These are phyloP conservation scores for Amanita inopinata DNA, from an alignment of 768 basidiomycete species.

Conservation along the genomic window DNA sequence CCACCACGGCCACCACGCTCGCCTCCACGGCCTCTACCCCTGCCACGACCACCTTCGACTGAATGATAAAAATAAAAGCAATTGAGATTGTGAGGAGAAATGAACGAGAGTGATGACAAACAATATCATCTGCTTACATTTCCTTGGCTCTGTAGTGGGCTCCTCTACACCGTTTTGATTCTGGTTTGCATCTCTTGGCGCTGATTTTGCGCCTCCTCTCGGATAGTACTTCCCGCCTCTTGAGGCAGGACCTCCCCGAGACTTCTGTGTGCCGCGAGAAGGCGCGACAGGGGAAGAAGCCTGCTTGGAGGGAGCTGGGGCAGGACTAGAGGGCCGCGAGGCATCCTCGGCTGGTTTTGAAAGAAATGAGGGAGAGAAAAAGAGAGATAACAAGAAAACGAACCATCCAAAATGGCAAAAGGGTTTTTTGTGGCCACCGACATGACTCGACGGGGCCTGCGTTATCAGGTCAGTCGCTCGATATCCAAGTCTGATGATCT, in stretches of 20 bases:
- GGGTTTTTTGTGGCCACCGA: conserved; percentile 87
- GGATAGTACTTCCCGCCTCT: conserved; percentile 59
- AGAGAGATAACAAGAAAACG: conserved; percentile 16
- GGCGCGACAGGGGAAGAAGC: conserved; percentile 27
- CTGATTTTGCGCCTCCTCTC: conserved; percentile 35
- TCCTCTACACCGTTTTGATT: conserved; percentile 20
- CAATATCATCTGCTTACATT: conserved; percentile 29
- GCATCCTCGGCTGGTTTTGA: conserved; percentile 33
- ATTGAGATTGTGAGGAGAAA: conserved; percentile 5
- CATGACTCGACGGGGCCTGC: conserved; percentile 66
- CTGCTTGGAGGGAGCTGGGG: conserved; percentile 19
- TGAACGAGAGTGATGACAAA: conserved; percentile 2
- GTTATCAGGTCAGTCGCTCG: conserved; percentile 13
- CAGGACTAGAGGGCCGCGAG: conserved; percentile 32
- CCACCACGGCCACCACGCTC: conserved; percentile 40
- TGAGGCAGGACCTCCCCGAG: conserved; percentile 48
- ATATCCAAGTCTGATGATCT: background rate
- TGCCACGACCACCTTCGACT: conserved; percentile 41
- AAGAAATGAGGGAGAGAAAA: conserved; percentile 13
- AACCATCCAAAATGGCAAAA: conserved; percentile 77
- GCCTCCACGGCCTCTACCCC: conserved; percentile 34
- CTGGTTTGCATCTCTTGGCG: conserved; percentile 22
- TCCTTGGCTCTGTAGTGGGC: conserved; percentile 21
- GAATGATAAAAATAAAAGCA: conserved; percentile 9
- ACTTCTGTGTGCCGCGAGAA: conserved; percentile 34